A percentile compares a stretch with the other conserved stretches of the same genome.
These are phyloP conservation scores for Trichosanthes cucumerina DNA, from an alignment of 306 rosid genomes.

Conservation along the genomic window DNA sequence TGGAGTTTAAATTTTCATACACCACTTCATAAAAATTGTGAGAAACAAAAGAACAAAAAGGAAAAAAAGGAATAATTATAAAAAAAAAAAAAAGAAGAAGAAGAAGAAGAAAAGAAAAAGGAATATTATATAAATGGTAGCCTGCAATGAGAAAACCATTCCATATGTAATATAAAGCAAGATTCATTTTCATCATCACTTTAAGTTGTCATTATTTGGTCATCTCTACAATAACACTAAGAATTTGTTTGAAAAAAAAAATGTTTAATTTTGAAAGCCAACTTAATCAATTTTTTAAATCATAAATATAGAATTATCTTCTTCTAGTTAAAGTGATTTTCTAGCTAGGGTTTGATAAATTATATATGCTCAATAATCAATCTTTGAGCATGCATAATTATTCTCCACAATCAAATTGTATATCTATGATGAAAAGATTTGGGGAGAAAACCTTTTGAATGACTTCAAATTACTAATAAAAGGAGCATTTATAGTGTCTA, in stretches of 20 bases:
- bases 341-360: neutral
- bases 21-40: neutral
- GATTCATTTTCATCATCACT: neutral
- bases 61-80: neutral
- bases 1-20: neutral
- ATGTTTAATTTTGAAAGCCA: neutral
- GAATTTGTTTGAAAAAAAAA: neutral
- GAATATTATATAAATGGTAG: conserved; percentile 8
- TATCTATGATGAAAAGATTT: neutral
- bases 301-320: neutral
- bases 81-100: neutral
- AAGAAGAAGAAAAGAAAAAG: neutral
- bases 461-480: neutral
- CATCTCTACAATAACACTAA: neutral
- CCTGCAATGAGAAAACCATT: neutral
- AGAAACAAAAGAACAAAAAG: neutral
- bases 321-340: neutral
- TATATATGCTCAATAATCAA: neutral
- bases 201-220: neutral
- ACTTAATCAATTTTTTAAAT: neutral
- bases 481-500: neutral
- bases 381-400: neutral
- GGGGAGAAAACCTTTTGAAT: neutral
- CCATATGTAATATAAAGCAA: neutral
- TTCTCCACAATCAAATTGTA: neutral